Conservation (phyloP, 768 basidiomycete genomes). For the Boletus coccyginus region DNA sequence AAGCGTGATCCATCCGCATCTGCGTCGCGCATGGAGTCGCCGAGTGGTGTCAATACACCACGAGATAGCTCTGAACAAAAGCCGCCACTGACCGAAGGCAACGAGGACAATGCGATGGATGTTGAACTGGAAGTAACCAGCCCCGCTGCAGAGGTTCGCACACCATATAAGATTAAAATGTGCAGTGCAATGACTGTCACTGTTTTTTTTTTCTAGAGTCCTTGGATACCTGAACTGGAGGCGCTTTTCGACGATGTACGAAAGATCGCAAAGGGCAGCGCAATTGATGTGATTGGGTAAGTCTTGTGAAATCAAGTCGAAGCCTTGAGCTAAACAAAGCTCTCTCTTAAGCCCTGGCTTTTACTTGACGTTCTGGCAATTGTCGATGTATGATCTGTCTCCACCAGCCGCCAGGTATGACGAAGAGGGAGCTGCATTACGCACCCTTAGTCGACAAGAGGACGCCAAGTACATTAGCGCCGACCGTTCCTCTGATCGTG, state of each 20-base stretch:
- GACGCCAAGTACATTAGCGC: slow-evolving; percentile 59
- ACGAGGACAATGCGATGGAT: slow-evolving; percentile 54
- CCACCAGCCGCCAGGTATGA: slow-evolving; percentile 79
- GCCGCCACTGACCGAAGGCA: slow-evolving; percentile 28
- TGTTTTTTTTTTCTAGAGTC: slow-evolving; percentile 41
- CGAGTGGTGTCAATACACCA: slow-evolving; percentile 37
- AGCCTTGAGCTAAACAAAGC: slow-evolving; percentile 1
- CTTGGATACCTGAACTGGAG: slow-evolving; percentile 77
- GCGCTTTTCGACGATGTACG: slow-evolving; percentile 74
- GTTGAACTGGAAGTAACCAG: slow-evolving; percentile 37
- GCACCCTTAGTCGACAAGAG: slow-evolving; percentile 63
- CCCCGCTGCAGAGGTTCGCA: slow-evolving; percentile 25
- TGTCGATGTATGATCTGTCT: slow-evolving; percentile 85
- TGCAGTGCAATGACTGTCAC: slow-evolving; percentile 5
- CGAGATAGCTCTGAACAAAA: slow-evolving; percentile 27
- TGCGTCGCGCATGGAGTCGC: slow-evolving; percentile 63
- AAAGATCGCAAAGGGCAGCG: slow-evolving; percentile 65
- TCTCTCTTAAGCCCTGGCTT: slow-evolving; percentile 69
- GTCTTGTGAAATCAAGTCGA: slow-evolving; percentile 24
- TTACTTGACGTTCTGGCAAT: slow-evolving; percentile 96
- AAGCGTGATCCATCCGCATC: slow-evolving; percentile 65
- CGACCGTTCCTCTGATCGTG: slow-evolving; percentile 70
- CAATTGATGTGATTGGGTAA: slow-evolving; percentile 69
- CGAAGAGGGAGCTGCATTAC: slow-evolving; percentile 64
- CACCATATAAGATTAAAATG: slow-evolving; percentile 1